phyloP scores from a whole-genome alignment of 768 basidiomycete genomes.

The Lepiota venenata region DNA sequence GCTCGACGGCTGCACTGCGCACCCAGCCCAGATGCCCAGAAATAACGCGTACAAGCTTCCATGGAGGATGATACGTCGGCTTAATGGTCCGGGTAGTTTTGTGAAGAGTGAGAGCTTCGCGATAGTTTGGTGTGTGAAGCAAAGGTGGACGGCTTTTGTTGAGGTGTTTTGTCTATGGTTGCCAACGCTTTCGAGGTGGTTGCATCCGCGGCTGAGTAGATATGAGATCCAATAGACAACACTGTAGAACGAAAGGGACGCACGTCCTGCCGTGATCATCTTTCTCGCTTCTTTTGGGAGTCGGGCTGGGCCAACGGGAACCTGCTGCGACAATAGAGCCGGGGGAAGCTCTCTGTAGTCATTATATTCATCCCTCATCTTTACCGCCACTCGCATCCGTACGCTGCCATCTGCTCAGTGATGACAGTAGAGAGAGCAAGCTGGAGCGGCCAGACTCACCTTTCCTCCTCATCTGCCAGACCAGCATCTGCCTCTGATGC shows the following conservation, averaged over 20 bases:
- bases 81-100: constrained; percentile 94
- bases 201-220: constrained; percentile 33
- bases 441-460: constrained; percentile 38
- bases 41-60: constrained; percentile 96
- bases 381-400: constrained; percentile 73
- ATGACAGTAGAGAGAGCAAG: neutral
- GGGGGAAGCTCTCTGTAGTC: constrained; percentile 84
- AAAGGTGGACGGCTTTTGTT: constrained; percentile 67
- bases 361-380: constrained; percentile 87
- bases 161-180: constrained; percentile 70
- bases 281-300: constrained; percentile 57
- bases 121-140: constrained; percentile 64
- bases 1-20: constrained; percentile 92
- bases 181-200: constrained; percentile 70
- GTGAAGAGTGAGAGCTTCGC: constrained; percentile 86
- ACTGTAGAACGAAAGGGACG: neutral
- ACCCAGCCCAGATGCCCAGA: constrained; percentile 99
- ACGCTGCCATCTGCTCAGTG: constrained; percentile 38
- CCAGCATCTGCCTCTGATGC: constrained; percentile 59
- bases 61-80: constrained; percentile 92
- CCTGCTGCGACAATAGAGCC: constrained; percentile 77
- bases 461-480: constrained; percentile 65
- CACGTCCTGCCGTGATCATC: constrained; percentile 71
- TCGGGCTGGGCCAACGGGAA: constrained; percentile 73
- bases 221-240: neutral